These are phyloP conservation scores for Tagetes erecta DNA, from an alignment of 129 eudicot genomes.

Conservation along the genomic window DNA sequence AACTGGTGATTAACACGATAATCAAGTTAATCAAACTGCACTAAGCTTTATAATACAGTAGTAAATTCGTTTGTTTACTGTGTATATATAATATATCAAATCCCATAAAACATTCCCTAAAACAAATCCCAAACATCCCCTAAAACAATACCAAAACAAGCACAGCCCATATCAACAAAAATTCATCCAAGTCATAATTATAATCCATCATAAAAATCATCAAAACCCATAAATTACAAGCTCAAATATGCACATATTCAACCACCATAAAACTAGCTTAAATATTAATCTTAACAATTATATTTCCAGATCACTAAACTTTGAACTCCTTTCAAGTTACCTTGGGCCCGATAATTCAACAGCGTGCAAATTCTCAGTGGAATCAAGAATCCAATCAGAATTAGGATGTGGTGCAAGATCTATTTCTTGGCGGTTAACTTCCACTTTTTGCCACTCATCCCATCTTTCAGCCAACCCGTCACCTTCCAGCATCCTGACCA, in stretches of 20 bases:
- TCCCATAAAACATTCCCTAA: background rate
- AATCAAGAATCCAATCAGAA: conserved; percentile 82
- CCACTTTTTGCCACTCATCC: conserved; percentile 97
- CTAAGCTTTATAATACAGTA: too few relatives aligned
- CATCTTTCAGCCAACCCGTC: conserved; percentile 88
- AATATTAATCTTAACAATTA: background rate
- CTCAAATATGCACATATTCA: conserved; percentile 33
- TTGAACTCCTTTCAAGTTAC: conserved; percentile 16
- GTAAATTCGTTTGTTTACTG: too few relatives aligned
- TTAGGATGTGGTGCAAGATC: conserved; percentile 64
- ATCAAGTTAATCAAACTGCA: too few relatives aligned
- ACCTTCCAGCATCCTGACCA: conserved; percentile 90
- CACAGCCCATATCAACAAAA: conserved; percentile 15
- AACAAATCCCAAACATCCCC: background rate
- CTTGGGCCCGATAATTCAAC: conserved; percentile 84
- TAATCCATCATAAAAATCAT: conserved; percentile 18
- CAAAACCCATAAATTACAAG: conserved; percentile 2
- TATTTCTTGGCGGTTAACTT: conserved; percentile 69
- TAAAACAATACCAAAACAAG: background rate
- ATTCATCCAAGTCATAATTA: background rate
- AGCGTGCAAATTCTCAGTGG: conserved; percentile 70
- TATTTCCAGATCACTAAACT: background rate
- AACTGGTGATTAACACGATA: background rate
- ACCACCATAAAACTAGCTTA: conserved; percentile 25
- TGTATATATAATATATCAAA: too few relatives aligned